A percentile compares a stretch with the other conserved stretches of the same genome.
Evolutionary conservation across 2,329 filamentous ascomycete genomes (phyloP).

Genomic region (Cladophialophora immunda): DNA sequence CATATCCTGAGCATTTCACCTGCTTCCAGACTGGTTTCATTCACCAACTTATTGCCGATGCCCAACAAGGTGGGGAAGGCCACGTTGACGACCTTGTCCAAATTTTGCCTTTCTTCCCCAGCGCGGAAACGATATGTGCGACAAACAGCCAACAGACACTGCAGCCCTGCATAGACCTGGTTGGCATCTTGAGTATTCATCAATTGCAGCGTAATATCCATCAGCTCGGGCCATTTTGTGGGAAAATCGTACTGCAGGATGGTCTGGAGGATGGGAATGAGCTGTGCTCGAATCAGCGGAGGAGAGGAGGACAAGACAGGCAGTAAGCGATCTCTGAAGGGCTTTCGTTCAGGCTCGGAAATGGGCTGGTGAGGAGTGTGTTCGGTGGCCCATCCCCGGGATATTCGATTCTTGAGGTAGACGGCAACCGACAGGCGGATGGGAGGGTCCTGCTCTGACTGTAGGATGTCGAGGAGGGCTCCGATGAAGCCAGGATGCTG

Average conservation of each 20-base stretch:
- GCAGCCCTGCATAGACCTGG: constrained; percentile 90
- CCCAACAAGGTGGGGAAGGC: constrained; percentile 87
- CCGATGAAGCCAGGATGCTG: constrained; percentile 88
- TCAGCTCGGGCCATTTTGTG: constrained; percentile 89
- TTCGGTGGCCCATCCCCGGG: constrained; percentile 89
- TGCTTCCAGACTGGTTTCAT: constrained; percentile 91
- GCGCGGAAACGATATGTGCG: constrained; percentile 94
- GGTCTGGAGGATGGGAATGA: constrained; percentile 93
- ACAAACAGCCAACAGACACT: constrained; percentile 93
- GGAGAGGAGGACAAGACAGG: constrained; percentile 85
- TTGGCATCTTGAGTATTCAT: constrained; percentile 85
- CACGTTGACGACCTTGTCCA: constrained; percentile 91
- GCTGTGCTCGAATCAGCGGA: constrained; percentile 85
- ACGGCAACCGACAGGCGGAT: constrained; percentile 91
- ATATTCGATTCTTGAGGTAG: constrained; percentile 97
- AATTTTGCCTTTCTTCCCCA: constrained; percentile 81
- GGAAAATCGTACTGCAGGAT: constrained; percentile 97
- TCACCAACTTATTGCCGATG: constrained; percentile 87
- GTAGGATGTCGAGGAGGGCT: constrained; percentile 87
- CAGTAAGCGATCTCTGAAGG: constrained; percentile 86
- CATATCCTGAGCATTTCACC: constrained; percentile 96
- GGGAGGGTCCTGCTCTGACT: constrained; percentile 83
- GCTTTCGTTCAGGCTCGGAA: constrained; percentile 85
- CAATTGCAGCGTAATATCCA: constrained; percentile 89
- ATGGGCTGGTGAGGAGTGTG: constrained; percentile 77